Conservation (phyloP, 257 asterid species). For the Catharanthus roseus region DNA sequence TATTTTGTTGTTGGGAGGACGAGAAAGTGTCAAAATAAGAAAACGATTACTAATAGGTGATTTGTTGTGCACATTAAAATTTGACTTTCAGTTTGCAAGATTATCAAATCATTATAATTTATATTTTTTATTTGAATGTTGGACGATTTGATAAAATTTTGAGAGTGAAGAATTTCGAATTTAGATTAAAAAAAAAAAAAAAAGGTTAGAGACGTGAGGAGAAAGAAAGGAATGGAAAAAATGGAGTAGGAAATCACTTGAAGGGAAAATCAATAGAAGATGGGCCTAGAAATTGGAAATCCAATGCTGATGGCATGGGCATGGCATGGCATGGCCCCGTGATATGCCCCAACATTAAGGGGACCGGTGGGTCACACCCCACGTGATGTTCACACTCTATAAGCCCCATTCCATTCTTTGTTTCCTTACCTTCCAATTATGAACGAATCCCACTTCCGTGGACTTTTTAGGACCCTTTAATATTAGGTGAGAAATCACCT, state of each 20-base stretch:
- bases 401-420: constrained; percentile 8
- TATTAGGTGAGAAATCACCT: constrained; percentile 6
- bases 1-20: too few species aligned
- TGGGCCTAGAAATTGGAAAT: background rate
- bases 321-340: constrained; percentile 19
- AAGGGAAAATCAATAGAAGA: background rate
- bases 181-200: too few species aligned
- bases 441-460: background rate
- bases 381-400: constrained; percentile 39
- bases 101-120: too few species aligned
- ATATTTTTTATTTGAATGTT: too few species aligned
- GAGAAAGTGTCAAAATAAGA: too few species aligned
- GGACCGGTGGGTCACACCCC: constrained; percentile 47
- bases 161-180: too few species aligned
- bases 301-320: too few species aligned
- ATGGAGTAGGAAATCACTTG: too few species aligned
- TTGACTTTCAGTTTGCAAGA: too few species aligned
- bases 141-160: too few species aligned
- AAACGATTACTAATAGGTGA: too few species aligned
- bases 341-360: constrained; percentile 37
- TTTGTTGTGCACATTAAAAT: too few species aligned
- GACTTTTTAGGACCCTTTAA: background rate
- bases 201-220: constrained; percentile 1
- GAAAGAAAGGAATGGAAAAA: background rate
- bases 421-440: background rate